Conservation (phyloP, 2,329 filamentous ascomycete species). For the Ophiocordyceps camponoti-leonardi region DNA sequence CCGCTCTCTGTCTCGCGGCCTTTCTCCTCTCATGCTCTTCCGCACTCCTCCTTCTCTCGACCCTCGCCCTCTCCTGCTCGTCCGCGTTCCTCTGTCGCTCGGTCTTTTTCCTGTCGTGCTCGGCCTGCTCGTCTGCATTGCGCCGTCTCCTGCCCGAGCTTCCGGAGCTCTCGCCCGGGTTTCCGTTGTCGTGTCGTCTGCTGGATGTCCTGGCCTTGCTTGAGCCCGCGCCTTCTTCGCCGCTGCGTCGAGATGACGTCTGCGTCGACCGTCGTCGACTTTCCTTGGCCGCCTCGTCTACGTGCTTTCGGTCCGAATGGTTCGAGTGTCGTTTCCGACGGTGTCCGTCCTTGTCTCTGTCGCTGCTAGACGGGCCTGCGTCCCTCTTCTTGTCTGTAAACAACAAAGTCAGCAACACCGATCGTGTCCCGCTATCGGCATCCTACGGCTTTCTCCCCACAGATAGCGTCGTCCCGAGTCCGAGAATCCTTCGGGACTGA, state of each 20-base stretch:
- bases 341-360: slow-evolving; percentile 21
- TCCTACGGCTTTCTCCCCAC: slow-evolving; percentile 15
- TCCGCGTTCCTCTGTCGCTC: slow-evolving; percentile 20
- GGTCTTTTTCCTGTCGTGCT: slow-evolving; percentile 30
- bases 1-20: slow-evolving; percentile 7
- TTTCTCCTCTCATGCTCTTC: slow-evolving; percentile 20
- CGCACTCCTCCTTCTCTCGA: slow-evolving; percentile 14
- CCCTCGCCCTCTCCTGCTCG: slow-evolving; percentile 32
- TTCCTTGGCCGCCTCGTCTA: slow-evolving; percentile 14
- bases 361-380: slow-evolving; percentile 15
- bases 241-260: slow-evolving; percentile 14
- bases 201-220: slow-evolving; percentile 19
- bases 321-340: slow-evolving; percentile 23
- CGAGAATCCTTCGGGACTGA: slow-evolving; percentile 9
- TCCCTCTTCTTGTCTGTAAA: slow-evolving; percentile 33
- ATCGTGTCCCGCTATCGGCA: slow-evolving; percentile 22
- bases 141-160: slow-evolving; percentile 13
- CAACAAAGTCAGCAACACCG: slow-evolving; percentile 34
- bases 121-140: slow-evolving; percentile 30
- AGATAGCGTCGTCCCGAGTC: slow-evolving; percentile 14
- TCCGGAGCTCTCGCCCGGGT: slow-evolving; percentile 22
- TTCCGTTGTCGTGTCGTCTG: slow-evolving; percentile 27
- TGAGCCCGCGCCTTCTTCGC: slow-evolving; percentile 20
- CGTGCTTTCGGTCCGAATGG: slow-evolving; percentile 13
- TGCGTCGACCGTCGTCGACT: slow-evolving; percentile 11